Base-by-base conservation (phyloP, 2,329 filamentous ascomycete genomes). In the Ophiostoma quercus region DNA sequence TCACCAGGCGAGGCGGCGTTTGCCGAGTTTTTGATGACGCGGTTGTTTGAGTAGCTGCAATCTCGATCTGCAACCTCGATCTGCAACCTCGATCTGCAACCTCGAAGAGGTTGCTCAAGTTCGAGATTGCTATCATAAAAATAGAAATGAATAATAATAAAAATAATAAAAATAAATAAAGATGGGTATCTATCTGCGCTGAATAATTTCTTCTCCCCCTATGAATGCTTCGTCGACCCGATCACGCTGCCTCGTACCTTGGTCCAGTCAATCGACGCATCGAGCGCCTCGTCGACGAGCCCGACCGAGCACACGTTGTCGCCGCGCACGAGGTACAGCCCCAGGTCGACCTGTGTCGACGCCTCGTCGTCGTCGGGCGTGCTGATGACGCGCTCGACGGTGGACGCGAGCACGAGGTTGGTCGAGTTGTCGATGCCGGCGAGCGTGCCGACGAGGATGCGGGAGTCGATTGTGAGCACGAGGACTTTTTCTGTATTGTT, bases 261-360 rank as follows among this genome's bases (percentile, higher is more conserved):
- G 25, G 85, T 84, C 95, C 95, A 99, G 81, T 97, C 90, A 77
- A 99, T 98, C 75, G 90, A 93, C 54, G 84, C 86, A 80, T 99
- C 95, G 71, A 98, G 82, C 75, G 91, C 86, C 79, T 97, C 94
- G 78, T 99, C 93, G 41, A 99, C 89, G 70, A 96, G 83, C 1
- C 95, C 95, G 71, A 95, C 91, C 19, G 96, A 85, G 72, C 93
- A 94, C 66, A 99, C 94, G 77, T 96, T 97, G 78, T 99, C 95
- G 68, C 95, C 95, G 71, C 95, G 87, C 70, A 99, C 91, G 71
- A 99, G 85, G 78, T 97, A 98, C 6, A 98, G 81, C 1, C 95
- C 95, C 72, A 97, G 87, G 4, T 90, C 88, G 22, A 95, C 89
- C 77, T 95, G 88, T 71, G 89, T 87, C 62, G 91, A 96, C 0